phyloP scores from a whole-genome alignment of 2,329 filamentous ascomycete genomes.

The Phialophora chinensis region DNA sequence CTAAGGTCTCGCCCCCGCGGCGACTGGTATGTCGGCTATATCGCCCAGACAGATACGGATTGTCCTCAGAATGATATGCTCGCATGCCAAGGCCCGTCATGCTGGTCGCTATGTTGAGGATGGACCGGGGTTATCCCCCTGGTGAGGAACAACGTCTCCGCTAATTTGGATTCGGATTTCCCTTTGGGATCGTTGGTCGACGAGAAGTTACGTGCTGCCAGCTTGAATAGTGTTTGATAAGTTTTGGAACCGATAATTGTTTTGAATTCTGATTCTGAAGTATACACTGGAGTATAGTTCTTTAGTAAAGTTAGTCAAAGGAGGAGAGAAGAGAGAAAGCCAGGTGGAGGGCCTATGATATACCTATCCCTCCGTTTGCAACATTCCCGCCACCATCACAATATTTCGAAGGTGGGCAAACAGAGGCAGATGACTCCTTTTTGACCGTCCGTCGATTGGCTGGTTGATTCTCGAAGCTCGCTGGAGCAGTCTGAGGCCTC shows the following conservation, averaged over 20 bases:
- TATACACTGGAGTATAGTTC: not conserved
- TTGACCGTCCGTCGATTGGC: not conserved
- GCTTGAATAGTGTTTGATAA: not conserved
- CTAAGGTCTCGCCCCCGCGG: not conserved
- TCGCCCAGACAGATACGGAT: not conserved
- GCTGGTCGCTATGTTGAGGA: conserved; percentile 3
- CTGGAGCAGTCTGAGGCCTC: not conserved
- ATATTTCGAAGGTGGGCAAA: not conserved
- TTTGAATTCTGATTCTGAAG: not conserved
- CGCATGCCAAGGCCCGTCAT: conserved; percentile 12
- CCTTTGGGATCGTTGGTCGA: conserved; percentile 3
- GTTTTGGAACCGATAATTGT: not conserved
- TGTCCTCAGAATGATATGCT: conserved; percentile 9
- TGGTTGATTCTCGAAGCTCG: not conserved
- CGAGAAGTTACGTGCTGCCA: conserved; percentile 9
- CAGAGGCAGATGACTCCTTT: not conserved
- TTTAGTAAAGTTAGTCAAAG: not conserved
- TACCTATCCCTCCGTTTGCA: not conserved
- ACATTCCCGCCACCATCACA: not conserved
- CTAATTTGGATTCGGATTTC: not conserved
- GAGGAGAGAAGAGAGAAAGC: not conserved
- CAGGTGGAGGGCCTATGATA: not conserved
- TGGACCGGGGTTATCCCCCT: not conserved
- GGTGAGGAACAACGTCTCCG: conserved; percentile 8
- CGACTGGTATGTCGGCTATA: not conserved